Base-by-base conservation (phyloP, 2,329 filamentous ascomycete species). In the Hymenotorrendiella dingleyae region DNA sequence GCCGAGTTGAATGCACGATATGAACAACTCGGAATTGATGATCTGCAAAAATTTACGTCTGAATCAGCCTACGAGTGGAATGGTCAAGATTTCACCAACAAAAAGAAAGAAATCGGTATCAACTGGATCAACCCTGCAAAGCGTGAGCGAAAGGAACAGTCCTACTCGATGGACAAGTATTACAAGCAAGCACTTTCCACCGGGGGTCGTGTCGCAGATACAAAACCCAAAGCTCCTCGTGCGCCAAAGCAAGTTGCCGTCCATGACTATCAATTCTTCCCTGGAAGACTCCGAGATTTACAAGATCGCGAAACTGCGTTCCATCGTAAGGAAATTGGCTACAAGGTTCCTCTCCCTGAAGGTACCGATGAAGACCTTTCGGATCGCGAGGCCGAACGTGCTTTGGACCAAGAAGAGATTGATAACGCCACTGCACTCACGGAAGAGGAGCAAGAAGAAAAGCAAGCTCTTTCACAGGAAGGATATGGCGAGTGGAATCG, bases 61-160 rank as follows among this genome's bases (percentile, higher is more conserved):
- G 93, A 98, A 58, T 95, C 88, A 42, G 90, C 94, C 0, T 98
- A 98, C 58, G 93, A 97, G 62, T 98, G 94, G 94, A 98, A 98
- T 52, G 93, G 93, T 35, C 84, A 97, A 67, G 91, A 91, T 58
- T 98, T 98, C 63, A 86, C 89, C 40, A 86, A 85, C 45, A 79
- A 83, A 61, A 94, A 94, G 69, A 94, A 94, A 64, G 88, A 94
- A 37, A 87, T 96, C 50, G 88, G 87, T 36, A 77, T 96, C 52
- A 90, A 74, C 59, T 98, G 94, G 94, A 98, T 98, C 69, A 95
- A 98, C 58, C 94, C 93, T 2, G 82, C 91, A 12, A 98, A 98
- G 73, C 90, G 93, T 65, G 94, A 98, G 68, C 86, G 93, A 58
- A 98, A 97, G 65, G 91, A 97, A 61, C 89, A 96, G 62, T 89